Conservation (phyloP, 2,329 filamentous ascomycete species). For the Xylariaceae sp. region DNA sequence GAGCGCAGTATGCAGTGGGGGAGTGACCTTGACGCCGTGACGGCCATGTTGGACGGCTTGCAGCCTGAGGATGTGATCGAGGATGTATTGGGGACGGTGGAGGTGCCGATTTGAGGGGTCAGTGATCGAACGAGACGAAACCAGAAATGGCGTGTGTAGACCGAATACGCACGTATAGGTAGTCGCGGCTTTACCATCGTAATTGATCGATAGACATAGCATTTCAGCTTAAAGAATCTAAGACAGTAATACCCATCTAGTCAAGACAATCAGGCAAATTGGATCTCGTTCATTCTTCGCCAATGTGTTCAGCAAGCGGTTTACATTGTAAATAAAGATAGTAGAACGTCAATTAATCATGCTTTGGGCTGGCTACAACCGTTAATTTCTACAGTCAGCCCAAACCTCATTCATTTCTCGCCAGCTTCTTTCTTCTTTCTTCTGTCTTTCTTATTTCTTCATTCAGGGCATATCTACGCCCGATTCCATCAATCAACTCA, state of each 20-base stretch:
- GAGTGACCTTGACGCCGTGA: conserved; percentile 66
- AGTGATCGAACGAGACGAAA: neutral
- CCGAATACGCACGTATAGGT: neutral
- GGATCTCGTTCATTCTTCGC: neutral
- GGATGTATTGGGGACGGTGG: conserved; percentile 54
- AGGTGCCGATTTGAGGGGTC: conserved; percentile 42
- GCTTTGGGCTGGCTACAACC: neutral
- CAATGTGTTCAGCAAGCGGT: neutral
- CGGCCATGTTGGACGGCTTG: conserved; percentile 57
- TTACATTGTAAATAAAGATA: neutral
- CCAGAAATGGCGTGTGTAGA: neutral
- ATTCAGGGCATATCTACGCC: neutral
- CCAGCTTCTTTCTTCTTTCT: neutral
- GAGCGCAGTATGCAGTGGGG: conserved; percentile 94
- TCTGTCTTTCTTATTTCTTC: no score
- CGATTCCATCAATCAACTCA: no score
- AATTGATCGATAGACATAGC: neutral
- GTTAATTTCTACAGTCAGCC: neutral
- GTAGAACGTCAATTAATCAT: neutral
- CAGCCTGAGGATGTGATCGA: conserved; percentile 59
- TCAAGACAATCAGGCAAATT: neutral
- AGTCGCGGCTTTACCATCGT: neutral
- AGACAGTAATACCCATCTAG: neutral
- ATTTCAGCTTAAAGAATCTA: neutral
- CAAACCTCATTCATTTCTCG: neutral